These are phyloP conservation scores for Hygrocybe punicea DNA, from an alignment of 768 basidiomycete genomes.

Conservation along the genomic window DNA sequence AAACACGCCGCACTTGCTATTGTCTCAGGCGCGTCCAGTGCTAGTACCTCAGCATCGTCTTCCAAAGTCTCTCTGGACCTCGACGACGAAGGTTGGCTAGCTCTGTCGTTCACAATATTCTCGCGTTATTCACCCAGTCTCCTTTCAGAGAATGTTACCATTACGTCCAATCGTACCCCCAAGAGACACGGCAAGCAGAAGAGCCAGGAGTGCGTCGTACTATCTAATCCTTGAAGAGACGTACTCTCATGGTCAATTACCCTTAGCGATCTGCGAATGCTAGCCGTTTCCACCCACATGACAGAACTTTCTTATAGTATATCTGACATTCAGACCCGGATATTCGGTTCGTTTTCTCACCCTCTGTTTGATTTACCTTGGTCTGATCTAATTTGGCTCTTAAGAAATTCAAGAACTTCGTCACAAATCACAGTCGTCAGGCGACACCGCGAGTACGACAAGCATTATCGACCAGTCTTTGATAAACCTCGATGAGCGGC, in stretches of 20 bases:
- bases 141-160: conserved; percentile 64
- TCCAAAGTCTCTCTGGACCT: conserved; percentile 53
- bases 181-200: conserved; percentile 51
- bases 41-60: conserved; percentile 43
- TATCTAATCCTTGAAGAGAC: conserved; percentile 13
- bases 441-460: conserved; percentile 56
- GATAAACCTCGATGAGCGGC: conserved; percentile 71
- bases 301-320: conserved; percentile 84
- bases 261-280: conserved; percentile 65
- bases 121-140: background rate
- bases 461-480: conserved; percentile 78
- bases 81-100: conserved; percentile 58
- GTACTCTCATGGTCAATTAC: conserved; percentile 18
- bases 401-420: conserved; percentile 90
- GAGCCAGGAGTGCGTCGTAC: conserved; percentile 69
- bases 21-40: conserved; percentile 31
- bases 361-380: conserved; percentile 2
- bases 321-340: conserved; percentile 87
- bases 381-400: conserved; percentile 4
- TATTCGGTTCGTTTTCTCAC: conserved; percentile 58
- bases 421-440: conserved; percentile 72
- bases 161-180: conserved; percentile 50
- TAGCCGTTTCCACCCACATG: conserved; percentile 80
- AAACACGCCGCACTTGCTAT: conserved; percentile 38
- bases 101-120: background rate